phyloP scores from a whole-genome alignment of 31 red algal genomes.

The Endocladia muricata region DNA sequence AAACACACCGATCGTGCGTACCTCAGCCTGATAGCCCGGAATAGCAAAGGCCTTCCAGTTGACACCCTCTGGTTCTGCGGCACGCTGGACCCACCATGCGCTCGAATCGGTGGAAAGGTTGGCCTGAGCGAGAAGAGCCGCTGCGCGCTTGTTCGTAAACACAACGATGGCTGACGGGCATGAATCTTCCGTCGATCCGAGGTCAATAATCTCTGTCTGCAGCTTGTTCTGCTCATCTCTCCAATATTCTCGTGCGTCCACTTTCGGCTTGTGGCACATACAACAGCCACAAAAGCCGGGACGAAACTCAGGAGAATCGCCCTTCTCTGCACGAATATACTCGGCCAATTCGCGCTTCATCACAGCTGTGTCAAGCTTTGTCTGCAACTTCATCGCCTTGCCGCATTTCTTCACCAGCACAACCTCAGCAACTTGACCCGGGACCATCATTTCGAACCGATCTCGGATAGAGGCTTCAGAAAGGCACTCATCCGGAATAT shows the following conservation, averaged over 20 bases:
- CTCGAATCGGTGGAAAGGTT: conserved; percentile 25
- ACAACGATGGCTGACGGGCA: conserved; percentile 48
- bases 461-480: conserved; percentile 37
- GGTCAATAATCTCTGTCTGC: conserved; percentile 18
- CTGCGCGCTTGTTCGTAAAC: conserved; percentile 32
- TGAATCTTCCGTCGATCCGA: neutral
- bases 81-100: conserved; percentile 37
- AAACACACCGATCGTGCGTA: conserved; percentile 26
- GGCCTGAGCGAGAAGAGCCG: conserved; percentile 42
- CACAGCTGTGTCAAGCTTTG: conserved; percentile 41
- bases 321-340: conserved; percentile 37
- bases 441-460: conserved; percentile 62
- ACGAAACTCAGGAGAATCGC: conserved; percentile 14
- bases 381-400: conserved; percentile 23
- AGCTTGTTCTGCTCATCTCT: conserved; percentile 27
- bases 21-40: conserved; percentile 42
- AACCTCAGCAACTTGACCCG: conserved; percentile 47
- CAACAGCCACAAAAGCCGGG: conserved; percentile 38
- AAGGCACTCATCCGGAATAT: conserved; percentile 46
- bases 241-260: conserved; percentile 40
- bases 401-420: conserved; percentile 19
- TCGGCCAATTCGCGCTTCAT: conserved; percentile 56
- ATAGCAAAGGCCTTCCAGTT: conserved; percentile 42
- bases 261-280: conserved; percentile 64
- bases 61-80: conserved; percentile 29